Evolutionary conservation across 768 basidiomycete species (phyloP).

Genomic region (Boletus pseudo-olivaceus): DNA sequence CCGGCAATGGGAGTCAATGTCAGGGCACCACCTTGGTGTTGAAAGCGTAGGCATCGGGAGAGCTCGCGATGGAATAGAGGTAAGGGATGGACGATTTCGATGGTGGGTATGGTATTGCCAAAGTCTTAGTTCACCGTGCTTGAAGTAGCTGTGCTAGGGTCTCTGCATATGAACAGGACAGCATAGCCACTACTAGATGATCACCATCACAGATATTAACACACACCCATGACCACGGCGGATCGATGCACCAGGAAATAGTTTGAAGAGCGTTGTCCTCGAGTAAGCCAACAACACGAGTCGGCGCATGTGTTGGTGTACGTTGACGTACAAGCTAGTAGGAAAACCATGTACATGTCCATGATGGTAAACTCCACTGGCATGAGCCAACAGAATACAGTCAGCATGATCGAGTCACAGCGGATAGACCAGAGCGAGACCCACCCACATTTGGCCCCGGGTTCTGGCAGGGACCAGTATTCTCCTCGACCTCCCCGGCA

Average conservation of each 20-base stretch:
- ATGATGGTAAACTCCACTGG: neutral
- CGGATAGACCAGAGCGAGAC: neutral
- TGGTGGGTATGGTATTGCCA: neutral
- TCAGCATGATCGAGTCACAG: neutral
- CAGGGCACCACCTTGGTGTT: too few relatives aligned
- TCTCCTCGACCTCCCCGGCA: too few relatives aligned
- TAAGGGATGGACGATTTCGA: neutral
- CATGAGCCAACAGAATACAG: neutral
- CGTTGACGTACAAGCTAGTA: too few relatives aligned
- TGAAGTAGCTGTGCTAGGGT: neutral
- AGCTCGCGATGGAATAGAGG: too few relatives aligned
- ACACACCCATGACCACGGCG: neutral
- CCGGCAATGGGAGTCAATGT: too few relatives aligned
- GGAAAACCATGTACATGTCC: neutral
- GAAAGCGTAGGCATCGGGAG: too few relatives aligned
- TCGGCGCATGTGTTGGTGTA: neutral
- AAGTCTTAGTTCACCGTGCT: neutral
- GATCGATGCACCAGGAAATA: neutral
- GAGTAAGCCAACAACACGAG: neutral
- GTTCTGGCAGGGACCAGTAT: too few relatives aligned
- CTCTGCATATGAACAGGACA: neutral
- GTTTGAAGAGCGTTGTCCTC: neutral
- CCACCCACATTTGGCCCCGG: neutral
- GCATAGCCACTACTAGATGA: neutral
- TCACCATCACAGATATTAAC: neutral